phyloP scores from a whole-genome alignment of 805 yeast genomes.

The Wickerhamomyces bovis region DNA sequence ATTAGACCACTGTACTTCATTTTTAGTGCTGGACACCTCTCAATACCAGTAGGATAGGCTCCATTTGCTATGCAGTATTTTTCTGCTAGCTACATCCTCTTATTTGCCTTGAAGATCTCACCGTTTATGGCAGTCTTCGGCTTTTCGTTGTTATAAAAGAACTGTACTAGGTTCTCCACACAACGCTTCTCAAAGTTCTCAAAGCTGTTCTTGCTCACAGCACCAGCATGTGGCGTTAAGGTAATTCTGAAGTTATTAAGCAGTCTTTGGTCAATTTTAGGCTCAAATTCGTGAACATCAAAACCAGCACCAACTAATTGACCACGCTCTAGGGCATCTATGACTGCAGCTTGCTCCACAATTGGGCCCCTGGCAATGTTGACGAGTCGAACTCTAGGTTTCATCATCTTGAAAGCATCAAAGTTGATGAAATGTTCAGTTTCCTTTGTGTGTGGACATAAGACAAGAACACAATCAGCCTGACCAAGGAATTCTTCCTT shows the following conservation, averaged over 20 bases:
- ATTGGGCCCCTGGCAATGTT: constrained; percentile 38
- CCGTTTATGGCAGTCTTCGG: constrained; percentile 27
- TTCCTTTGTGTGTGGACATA: constrained; percentile 34
- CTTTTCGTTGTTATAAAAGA: constrained; percentile 28
- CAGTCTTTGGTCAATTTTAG: constrained; percentile 28
- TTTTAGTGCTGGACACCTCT: no score
- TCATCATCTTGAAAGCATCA: constrained; percentile 24
- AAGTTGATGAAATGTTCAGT: constrained; percentile 33
- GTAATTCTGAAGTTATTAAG: constrained; percentile 31
- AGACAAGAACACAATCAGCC: constrained; percentile 30
- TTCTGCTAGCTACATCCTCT: no score
- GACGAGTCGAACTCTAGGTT: constrained; percentile 26
- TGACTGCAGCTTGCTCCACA: constrained; percentile 33
- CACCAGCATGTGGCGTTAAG: constrained; percentile 34
- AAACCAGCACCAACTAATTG: constrained; percentile 38
- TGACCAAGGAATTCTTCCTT: constrained; percentile 23
- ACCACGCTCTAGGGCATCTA: constrained; percentile 34
- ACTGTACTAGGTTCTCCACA: constrained; percentile 31
- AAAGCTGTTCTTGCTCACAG: constrained; percentile 30
- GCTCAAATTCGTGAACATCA: constrained; percentile 39
- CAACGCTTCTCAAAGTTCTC: constrained; percentile 32
- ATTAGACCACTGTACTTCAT: no score
- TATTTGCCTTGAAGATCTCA: constrained; percentile 9
- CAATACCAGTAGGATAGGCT: no score
- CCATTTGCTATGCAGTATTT: no score